Percentiles rank a stretch among this genome's conserved stretches.
Evolutionary conservation across 192 early-diverging fungal genomes (phyloP).

Genomic region (Kappamyces sp.): DNA sequence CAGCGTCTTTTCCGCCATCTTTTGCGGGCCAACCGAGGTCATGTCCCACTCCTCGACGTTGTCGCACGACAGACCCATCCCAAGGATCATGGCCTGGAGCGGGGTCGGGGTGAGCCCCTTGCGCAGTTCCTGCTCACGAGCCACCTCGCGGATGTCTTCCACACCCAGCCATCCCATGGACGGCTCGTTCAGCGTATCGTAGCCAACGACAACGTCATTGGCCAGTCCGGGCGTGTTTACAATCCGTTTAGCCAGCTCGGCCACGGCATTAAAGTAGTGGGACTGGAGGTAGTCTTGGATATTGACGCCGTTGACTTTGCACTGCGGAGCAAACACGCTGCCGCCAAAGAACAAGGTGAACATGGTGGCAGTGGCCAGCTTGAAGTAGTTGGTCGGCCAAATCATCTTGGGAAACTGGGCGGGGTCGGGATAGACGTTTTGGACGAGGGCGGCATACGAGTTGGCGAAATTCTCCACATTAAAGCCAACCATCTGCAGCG

Average conservation of each 20-base stretch:
- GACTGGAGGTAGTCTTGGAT: constrained; percentile 64
- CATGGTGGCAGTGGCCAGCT: constrained; percentile 74
- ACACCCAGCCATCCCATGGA: constrained; percentile 54
- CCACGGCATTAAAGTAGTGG: constrained; percentile 56
- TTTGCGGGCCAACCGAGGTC: constrained; percentile 59
- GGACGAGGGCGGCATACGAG: constrained; percentile 72
- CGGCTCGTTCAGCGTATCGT: constrained; percentile 72
- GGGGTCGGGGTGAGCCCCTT: constrained; percentile 66
- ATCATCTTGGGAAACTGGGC: constrained; percentile 41
- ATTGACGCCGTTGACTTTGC: constrained; percentile 28
- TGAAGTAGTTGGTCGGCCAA: constrained; percentile 81
- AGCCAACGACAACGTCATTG: constrained; percentile 64
- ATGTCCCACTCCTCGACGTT: constrained; percentile 63
- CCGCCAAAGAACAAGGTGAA: constrained; percentile 68
- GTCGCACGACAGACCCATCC: constrained; percentile 45
- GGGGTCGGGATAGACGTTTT: constrained; percentile 48
- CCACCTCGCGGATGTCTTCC: constrained; percentile 36
- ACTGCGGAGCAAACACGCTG: constrained; percentile 65
- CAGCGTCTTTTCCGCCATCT: constrained; percentile 32
- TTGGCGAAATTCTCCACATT: constrained; percentile 56
- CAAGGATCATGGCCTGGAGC: constrained; percentile 61
- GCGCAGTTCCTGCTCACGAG: constrained; percentile 45
- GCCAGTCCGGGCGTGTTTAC: constrained; percentile 22
- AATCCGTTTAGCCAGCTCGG: constrained; percentile 56
- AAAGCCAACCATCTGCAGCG: constrained; percentile 64